phyloP scores from a whole-genome alignment of 1,284 basidiomycete species.

The Ceratobasidium sp. region DNA sequence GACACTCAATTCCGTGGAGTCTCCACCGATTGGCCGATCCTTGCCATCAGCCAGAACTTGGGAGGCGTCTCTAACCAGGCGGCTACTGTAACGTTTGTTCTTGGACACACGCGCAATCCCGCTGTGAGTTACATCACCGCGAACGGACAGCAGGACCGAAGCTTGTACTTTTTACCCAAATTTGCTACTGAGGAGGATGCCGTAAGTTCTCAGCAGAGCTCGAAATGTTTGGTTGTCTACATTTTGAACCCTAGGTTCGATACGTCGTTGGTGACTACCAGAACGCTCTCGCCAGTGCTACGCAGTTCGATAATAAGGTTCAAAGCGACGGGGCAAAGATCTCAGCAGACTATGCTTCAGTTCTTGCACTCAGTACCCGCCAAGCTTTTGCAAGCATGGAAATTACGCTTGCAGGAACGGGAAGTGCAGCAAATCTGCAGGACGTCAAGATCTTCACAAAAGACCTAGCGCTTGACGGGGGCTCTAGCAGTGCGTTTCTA shows the following conservation, averaged over 20 bases:
- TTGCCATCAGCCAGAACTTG: constrained; percentile 64
- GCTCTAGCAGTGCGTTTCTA: constrained; percentile 53
- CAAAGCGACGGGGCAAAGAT: constrained; percentile 61
- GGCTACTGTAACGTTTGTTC: constrained; percentile 58
- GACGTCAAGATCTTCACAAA: constrained; percentile 71
- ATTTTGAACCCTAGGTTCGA: background rate
- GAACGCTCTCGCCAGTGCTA: constrained; percentile 58
- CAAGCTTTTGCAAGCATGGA: constrained; percentile 69
- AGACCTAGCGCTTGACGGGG: constrained; percentile 50
- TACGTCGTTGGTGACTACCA: constrained; percentile 62
- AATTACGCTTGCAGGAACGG: constrained; percentile 63
- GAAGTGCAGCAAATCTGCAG: constrained; percentile 59
- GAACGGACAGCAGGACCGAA: constrained; percentile 57
- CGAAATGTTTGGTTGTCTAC: background rate
- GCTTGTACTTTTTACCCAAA: constrained; percentile 59
- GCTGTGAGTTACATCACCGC: constrained; percentile 63
- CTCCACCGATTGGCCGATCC: constrained; percentile 67
- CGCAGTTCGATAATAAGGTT: constrained; percentile 63
- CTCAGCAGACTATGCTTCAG: constrained; percentile 63
- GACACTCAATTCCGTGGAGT: constrained; percentile 68
- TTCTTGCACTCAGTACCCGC: constrained; percentile 65
- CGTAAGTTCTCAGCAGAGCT: constrained; percentile 50
- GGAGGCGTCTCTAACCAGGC: constrained; percentile 47
- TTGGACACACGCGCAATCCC: constrained; percentile 68
- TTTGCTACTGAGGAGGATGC: constrained; percentile 56